Evolutionary conservation across 306 rosid genomes (phyloP).

Genomic region (Corylus americana): DNA sequence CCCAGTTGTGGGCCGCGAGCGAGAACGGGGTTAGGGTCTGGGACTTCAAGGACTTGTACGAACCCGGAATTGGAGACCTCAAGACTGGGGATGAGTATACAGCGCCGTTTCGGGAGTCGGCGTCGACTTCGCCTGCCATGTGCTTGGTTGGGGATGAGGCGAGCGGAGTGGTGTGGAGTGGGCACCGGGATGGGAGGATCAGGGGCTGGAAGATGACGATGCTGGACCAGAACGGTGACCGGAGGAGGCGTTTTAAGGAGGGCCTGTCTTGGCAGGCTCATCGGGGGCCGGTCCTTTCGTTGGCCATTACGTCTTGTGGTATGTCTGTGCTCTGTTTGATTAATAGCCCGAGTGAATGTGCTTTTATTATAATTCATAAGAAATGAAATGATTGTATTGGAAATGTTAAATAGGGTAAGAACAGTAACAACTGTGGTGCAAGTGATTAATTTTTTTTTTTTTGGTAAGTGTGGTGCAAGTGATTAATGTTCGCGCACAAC

Average conservation of each 20-base stretch:
- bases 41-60: conserved; percentile 63
- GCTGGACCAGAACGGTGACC: conserved; percentile 14
- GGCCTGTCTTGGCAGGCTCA: conserved; percentile 58
- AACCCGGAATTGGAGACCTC: conserved; percentile 36
- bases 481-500: not conserved
- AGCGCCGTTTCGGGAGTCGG: conserved; percentile 70
- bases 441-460: not conserved
- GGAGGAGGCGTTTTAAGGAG: conserved; percentile 31
- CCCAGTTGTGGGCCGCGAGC: conserved; percentile 78
- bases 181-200: conserved; percentile 84
- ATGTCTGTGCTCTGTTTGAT: not conserved
- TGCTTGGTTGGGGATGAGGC: conserved; percentile 81
- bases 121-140: conserved; percentile 53
- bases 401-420: not conserved
- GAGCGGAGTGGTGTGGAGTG: conserved; percentile 75
- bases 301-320: conserved; percentile 47
- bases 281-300: conserved; percentile 60
- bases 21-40: conserved; percentile 74
- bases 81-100: conserved; percentile 66
- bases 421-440: not conserved
- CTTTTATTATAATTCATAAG: not conserved
- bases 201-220: conserved; percentile 74
- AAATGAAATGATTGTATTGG: not conserved
- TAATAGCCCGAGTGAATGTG: not conserved
- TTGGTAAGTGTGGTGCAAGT: not conserved